Percentiles rank a stretch among this genome's conserved stretches.
These are phyloP conservation scores for Wallacemonas collosoma DNA, from an alignment of 208 protist species.

Conservation along the genomic window DNA sequence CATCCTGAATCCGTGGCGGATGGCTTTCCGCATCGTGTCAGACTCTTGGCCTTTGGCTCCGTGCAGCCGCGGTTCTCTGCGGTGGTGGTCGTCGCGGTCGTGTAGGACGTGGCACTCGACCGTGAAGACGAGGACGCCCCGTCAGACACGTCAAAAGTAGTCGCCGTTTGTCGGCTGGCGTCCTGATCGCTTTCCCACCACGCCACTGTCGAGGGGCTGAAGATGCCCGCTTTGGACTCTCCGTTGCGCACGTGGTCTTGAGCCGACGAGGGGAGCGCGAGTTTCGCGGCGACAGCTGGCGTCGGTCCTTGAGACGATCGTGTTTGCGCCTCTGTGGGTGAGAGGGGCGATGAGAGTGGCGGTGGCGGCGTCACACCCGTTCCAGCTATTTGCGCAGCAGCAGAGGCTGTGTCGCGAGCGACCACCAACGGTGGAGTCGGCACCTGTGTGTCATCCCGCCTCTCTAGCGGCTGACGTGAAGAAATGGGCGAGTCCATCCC, in stretches of 20 bases:
- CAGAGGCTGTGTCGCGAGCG: too few relatives aligned
- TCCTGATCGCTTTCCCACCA: conserved; percentile 66
- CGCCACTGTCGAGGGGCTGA: conserved; percentile 50
- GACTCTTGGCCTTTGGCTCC: not conserved
- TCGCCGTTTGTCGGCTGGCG: not conserved
- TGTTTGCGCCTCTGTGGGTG: conserved; percentile 32
- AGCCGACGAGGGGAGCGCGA: not conserved
- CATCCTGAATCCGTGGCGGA: not conserved
- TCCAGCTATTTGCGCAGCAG: too few relatives aligned
- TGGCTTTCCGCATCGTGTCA: not conserved
- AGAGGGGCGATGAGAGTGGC: conserved; percentile 25
- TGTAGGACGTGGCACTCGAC: conserved; percentile 60
- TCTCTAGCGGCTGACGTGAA: too few relatives aligned
- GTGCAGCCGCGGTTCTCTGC: conserved; percentile 20
- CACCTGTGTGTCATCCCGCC: too few relatives aligned
- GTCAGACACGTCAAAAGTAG: conserved; percentile 38
- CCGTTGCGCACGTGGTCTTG: not conserved
- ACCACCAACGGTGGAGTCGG: too few relatives aligned
- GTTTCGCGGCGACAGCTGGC: not conserved
- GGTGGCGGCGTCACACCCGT: not conserved
- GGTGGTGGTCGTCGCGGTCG: conserved; percentile 40
- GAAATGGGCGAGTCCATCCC: too few relatives aligned
- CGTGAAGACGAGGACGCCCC: conserved; percentile 8
- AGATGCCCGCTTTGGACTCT: conserved; percentile 9
- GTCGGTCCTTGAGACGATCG: conserved; percentile 23